phyloP scores from a whole-genome alignment of 2,329 filamentous ascomycete genomes.

The Decorospora gaudefroyi region DNA sequence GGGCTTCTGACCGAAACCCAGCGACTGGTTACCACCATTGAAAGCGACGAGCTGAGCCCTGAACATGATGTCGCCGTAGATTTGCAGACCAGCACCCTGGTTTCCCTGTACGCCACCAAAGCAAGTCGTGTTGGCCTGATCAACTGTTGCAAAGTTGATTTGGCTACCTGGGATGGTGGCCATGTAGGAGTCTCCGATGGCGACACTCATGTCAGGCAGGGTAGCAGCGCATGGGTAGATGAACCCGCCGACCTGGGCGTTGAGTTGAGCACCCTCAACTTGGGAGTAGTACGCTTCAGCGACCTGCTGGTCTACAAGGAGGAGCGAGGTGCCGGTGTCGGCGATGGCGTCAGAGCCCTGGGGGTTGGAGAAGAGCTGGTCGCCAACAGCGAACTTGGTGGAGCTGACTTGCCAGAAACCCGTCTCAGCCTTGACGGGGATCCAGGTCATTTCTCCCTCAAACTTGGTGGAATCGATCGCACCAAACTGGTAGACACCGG shows the following conservation, averaged over 20 bases:
- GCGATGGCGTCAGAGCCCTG: constrained; percentile 52
- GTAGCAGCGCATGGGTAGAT: constrained; percentile 51
- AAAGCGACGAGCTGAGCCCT: constrained; percentile 66
- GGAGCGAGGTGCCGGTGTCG: constrained; percentile 64
- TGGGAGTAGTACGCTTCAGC: constrained; percentile 54
- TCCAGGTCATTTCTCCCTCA: constrained; percentile 64
- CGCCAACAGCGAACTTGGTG: constrained; percentile 61
- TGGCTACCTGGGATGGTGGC: constrained; percentile 59
- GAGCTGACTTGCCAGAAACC: constrained; percentile 73
- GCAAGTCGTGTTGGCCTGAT: constrained; percentile 57
- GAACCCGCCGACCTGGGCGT: constrained; percentile 49
- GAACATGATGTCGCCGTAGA: constrained; percentile 66
- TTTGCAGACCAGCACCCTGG: constrained; percentile 58
- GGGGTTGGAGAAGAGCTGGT: constrained; percentile 60
- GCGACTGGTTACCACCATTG: constrained; percentile 56
- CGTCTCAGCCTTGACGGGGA: constrained; percentile 62
- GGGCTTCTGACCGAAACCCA: constrained; percentile 56
- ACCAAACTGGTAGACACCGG: constrained; percentile 75
- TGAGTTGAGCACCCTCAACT: constrained; percentile 47
- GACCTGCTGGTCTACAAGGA: constrained; percentile 62
- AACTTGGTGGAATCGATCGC: constrained; percentile 68
- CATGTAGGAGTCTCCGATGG: constrained; percentile 62
- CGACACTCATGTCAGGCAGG: constrained; percentile 56
- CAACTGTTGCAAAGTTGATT: constrained; percentile 48
- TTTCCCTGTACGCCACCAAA: constrained; percentile 70